Evolutionary conservation across 2,329 filamentous ascomycete species (phyloP), one percentile per base, ranked within the genome.

Genomic region (Apiospora marii): DNA sequence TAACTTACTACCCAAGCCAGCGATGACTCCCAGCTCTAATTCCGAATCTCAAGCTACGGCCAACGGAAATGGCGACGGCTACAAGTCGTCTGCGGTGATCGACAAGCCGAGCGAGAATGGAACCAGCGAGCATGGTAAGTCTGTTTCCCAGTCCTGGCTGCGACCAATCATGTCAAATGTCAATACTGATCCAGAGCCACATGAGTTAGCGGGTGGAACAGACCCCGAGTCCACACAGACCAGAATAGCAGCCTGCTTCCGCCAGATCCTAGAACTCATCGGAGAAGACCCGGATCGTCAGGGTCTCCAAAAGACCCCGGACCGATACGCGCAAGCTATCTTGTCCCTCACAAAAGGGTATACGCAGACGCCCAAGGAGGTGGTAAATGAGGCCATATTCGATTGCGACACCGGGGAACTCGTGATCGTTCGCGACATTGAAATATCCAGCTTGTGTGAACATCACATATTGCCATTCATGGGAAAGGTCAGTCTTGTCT

Each of bases 351-450:
- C 95, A 7, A 94, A 96, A 81, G 95, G 95, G 53, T 98, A 98
- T 81, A 94, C 98, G 84, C 91, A 97, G 85, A 97, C 97, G 78
- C 89, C 97, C 70, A 87, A 91, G 73, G 93, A 96, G 80, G 92
- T 98, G 75, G 93, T 98, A 74, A 98, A 98, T 81, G 90, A 92
- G 70, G 96, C 95, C 16, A 92, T 98, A 69, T 98, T 98, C 84
- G 92, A 97, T 78, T 95, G 98, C 82, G 94, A 95, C 75, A 95
- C 98, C 80, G 95, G 97, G 79, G 96, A 98, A 83, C 88, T 98
- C 83, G 94, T 98, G 53, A 97, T 98, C 79, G 94, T 98, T 74
- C 96, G 96, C 84, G 95, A 98, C 80, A 98, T 98, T 79, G 94
- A 98, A 80, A 89, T 98, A 12, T 96, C 94, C 82, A 95, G 92